A percentile compares a stretch with the other conserved stretches of the same genome.
Evolutionary conservation across 208 protist species (phyloP).

Genomic region (Plasmodiophora brassicae): DNA sequence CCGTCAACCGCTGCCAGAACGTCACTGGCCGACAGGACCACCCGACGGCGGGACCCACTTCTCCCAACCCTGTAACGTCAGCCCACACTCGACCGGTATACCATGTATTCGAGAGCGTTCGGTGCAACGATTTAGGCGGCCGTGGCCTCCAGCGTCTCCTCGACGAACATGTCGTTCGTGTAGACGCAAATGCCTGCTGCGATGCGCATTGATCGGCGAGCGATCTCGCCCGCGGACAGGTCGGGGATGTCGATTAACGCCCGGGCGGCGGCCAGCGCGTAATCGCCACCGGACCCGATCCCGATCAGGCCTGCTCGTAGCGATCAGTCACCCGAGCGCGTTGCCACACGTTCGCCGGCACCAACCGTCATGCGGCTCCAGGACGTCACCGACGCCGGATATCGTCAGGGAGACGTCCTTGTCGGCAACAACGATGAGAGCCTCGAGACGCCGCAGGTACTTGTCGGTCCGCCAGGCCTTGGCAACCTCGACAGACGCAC

Average conservation of each 20-base stretch:
- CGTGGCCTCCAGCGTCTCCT: no score
- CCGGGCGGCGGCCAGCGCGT: conserved; percentile 81
- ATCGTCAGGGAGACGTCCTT: conserved; percentile 79
- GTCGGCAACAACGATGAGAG: conserved; percentile 81
- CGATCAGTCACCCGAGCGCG: no score
- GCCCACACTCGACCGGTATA: no score
- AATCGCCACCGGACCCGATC: conserved; percentile 83
- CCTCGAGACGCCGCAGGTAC: conserved; percentile 80
- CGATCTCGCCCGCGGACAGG: conserved; percentile 69
- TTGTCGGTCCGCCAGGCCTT: conserved; percentile 89
- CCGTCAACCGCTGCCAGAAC: no score
- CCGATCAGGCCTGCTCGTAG: conserved; percentile 82
- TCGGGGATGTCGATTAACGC: conserved; percentile 76
- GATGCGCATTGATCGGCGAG: conserved; percentile 85
- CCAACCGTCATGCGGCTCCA: conserved; percentile 84
- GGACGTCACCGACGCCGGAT: conserved; percentile 86
- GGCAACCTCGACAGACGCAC: conserved; percentile 83
- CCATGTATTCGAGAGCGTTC: no score
- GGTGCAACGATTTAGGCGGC: no score
- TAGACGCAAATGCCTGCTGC: conserved; percentile 89
- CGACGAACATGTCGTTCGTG: conserved; percentile 86
- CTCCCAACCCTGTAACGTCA: no score
- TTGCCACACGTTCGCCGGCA: no score
- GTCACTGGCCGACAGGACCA: no score
- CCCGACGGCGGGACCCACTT: no score